These are phyloP conservation scores for Ascochyta clinopodiicola DNA, from an alignment of 2,329 filamentous ascomycete species.

Conservation along the genomic window DNA sequence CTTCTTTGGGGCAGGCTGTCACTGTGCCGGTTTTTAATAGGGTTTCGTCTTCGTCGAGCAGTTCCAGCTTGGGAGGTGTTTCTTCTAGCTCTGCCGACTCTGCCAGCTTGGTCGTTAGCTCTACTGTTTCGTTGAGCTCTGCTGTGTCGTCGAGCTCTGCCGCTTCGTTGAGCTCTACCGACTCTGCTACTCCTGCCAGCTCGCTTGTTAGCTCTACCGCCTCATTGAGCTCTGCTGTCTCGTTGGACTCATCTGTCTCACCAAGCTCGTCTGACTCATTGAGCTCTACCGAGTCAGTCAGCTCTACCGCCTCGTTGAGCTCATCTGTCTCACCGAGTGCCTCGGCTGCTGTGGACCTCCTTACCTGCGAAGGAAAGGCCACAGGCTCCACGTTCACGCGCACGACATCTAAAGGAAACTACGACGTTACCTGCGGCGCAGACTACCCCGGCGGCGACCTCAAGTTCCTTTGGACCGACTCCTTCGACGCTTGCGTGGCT, in stretches of 20 bases:
- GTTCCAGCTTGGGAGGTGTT: too few relatives aligned
- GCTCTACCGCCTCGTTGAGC: neutral
- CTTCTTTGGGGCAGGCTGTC: neutral
- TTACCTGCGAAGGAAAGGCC: neutral
- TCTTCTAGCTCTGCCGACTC: too few relatives aligned
- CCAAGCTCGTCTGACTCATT: neutral
- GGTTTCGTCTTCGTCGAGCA: too few relatives aligned
- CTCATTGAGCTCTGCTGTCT: neutral
- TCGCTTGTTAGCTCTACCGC: too few relatives aligned
- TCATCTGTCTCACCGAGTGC: neutral
- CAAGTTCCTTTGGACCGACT: neutral
- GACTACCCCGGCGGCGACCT: conserved; percentile 3
- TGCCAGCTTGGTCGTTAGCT: too few relatives aligned
- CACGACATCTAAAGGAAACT: neutral
- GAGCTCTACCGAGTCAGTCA: neutral
- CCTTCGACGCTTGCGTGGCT: neutral
- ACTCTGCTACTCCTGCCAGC: too few relatives aligned
- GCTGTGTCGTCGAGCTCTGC: neutral
- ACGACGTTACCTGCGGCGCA: conserved; percentile 1
- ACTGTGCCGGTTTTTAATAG: too few relatives aligned
- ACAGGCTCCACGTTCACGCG: neutral
- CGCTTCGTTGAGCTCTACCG: too few relatives aligned
- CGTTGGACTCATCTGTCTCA: neutral
- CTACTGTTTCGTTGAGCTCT: too few relatives aligned
- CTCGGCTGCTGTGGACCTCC: neutral